A percentile compares a stretch with the other conserved stretches of the same genome.
Evolutionary conservation across 2,329 filamentous ascomycete species (phyloP).

Genomic region (Arthroderma sp.): DNA sequence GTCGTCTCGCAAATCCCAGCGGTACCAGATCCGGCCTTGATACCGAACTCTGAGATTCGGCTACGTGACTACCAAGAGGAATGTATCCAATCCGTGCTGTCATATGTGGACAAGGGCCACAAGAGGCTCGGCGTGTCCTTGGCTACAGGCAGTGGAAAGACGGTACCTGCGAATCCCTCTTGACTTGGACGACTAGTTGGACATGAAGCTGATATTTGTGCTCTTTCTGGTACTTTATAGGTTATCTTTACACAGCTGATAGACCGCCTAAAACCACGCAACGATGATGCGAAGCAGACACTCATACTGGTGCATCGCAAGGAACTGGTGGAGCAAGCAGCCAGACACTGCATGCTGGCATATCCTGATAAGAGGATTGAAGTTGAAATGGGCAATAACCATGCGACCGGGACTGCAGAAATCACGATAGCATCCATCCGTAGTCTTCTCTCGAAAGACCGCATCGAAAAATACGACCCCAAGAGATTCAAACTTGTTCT

Average conservation of each 20-base stretch:
- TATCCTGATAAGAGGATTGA: conserved; percentile 75
- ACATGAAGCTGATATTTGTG: too few relatives aligned
- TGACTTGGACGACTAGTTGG: too few relatives aligned
- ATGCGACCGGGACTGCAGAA: conserved; percentile 68
- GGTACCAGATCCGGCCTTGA: not conserved
- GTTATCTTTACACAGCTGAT: conserved; percentile 96
- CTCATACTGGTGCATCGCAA: conserved; percentile 84
- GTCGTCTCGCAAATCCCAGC: too few relatives aligned
- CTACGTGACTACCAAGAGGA: conserved; percentile 82
- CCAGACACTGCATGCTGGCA: conserved; percentile 62
- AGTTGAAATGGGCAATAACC: conserved; percentile 74
- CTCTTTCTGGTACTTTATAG: conserved; percentile 29
- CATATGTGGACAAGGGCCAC: conserved; percentile 55
- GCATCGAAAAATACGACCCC: conserved; percentile 74
- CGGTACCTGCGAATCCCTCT: conserved; percentile 37
- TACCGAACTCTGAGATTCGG: conserved; percentile 32
- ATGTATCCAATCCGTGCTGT: conserved; percentile 70
- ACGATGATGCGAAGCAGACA: conserved; percentile 54
- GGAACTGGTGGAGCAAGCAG: conserved; percentile 90
- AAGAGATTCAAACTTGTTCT: conserved; percentile 72
- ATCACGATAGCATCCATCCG: conserved; percentile 87
- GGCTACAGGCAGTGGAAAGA: conserved; percentile 82
- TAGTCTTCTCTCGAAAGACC: conserved; percentile 63
- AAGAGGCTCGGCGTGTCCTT: conserved; percentile 73
- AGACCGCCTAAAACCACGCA: conserved; percentile 51